Base-by-base conservation (phyloP, 306 rosid species). In the Cucumis hystrix region DNA sequence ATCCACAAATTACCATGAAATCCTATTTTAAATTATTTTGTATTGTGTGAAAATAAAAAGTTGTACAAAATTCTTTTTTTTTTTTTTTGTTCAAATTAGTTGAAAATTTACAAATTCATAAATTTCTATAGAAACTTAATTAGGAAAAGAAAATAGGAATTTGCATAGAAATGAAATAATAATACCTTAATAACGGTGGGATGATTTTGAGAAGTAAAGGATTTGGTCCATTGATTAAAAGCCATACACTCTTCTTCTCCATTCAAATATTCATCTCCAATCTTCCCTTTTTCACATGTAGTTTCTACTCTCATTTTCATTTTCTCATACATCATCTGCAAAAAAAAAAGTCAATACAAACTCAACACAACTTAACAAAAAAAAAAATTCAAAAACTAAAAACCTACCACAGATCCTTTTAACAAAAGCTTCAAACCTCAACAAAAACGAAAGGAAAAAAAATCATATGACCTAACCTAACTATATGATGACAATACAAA, bases 161-260 rank as follows among this genome's bases (percentile, higher is more conserved):
- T 33, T 33, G 37, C 5, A 33, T 33, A 4, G 17, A 60, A 60
- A 11, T 12, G 2, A 28, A 14, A 10, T 6, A 13, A 2, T 2
- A 13, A 6, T 15, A 83, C 90, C 82, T 84, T 76, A 39, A 87
- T 79, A 10, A 87, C 23, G 1, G 85, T 28, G 0, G 88, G 86
- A 76, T 87, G 90, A n/a, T 80, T 55, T 68, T 67, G 85, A 11
- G 71, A 45, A 21, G 79, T 78, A 61, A 84, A 82, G 57, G 55
- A 78, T 8, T 71, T 76, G 0, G 23, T 76, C 85, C 88, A 82
- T 59, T 80, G 80, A 18, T 8, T 10, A 10, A 87, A 82, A 62
- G 58, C 74, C 17, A 0, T 77, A 5, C 15, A 14, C 37, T 84
- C 82, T 12, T 20, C 51, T 69, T 82, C 85, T 0, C 28, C 80